Conservation (phyloP, 2,329 filamentous ascomycete species). For the Paraphoma sp. region DNA sequence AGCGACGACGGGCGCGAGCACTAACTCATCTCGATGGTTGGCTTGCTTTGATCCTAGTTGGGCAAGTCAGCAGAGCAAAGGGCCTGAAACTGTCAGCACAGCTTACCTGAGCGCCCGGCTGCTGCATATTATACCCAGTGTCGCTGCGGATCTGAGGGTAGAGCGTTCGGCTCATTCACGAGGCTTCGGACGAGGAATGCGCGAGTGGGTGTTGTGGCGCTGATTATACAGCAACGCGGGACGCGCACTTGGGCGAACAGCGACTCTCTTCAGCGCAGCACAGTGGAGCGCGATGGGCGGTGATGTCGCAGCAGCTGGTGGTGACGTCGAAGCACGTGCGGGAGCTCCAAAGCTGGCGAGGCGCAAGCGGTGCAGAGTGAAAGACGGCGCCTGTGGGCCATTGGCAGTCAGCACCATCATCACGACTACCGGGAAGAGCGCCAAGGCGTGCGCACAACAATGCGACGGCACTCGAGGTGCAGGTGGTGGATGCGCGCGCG, state of each 20-base stretch:
- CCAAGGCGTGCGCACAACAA: slow-evolving; percentile 13
- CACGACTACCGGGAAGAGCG: background rate
- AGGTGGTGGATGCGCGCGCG: slow-evolving; percentile 7
- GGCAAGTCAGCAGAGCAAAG: slow-evolving; percentile 34
- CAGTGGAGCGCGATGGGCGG: background rate
- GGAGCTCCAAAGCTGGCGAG: slow-evolving; percentile 1
- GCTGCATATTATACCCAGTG: slow-evolving; percentile 43
- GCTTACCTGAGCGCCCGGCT: slow-evolving; percentile 62
- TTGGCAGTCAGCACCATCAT: slow-evolving; percentile 16
- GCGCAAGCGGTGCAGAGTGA: slow-evolving; percentile 9
- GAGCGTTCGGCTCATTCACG: slow-evolving; percentile 35
- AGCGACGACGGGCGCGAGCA: slow-evolving; percentile 16
- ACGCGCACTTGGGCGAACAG: background rate
- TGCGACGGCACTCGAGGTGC: slow-evolving; percentile 8
- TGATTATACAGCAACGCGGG: slow-evolving; percentile 7
- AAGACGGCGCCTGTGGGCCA: slow-evolving; percentile 5
- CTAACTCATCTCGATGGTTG: slow-evolving; percentile 53
- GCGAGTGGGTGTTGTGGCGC: slow-evolving; percentile 9
- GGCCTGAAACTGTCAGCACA: slow-evolving; percentile 27
- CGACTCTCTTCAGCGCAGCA: background rate
- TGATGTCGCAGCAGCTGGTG: background rate
- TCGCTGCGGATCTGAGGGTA: slow-evolving; percentile 44
- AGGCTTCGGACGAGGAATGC: slow-evolving; percentile 1
- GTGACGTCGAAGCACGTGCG: slow-evolving; percentile 16
- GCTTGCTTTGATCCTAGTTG: slow-evolving; percentile 41